These are phyloP conservation scores for Cystobasidiopsis lactophilus DNA, from an alignment of 768 basidiomycete species.

Conservation along the genomic window DNA sequence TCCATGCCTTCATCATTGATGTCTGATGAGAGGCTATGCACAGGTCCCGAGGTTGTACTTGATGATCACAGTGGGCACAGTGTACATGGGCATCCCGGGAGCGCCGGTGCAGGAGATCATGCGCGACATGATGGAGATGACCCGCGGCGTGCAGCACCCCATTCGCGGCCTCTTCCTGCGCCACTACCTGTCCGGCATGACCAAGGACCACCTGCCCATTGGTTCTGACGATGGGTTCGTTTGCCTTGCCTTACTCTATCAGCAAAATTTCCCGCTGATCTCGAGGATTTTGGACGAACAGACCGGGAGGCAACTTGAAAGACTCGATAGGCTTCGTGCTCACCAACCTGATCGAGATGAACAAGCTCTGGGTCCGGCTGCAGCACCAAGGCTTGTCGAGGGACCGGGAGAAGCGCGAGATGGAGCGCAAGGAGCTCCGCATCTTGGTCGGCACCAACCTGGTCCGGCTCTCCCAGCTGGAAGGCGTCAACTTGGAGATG, in stretches of 20 bases:
- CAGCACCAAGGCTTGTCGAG: conserved; percentile 95
- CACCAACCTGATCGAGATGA: conserved; percentile 99
- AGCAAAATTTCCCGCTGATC: not conserved
- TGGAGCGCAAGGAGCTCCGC: conserved; percentile 81
- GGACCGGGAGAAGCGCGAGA: conserved; percentile 88
- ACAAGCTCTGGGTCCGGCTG: conserved; percentile 96
- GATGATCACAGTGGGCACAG: conserved; percentile 98
- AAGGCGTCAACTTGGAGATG: conserved; percentile 86
- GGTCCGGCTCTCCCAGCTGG: conserved; percentile 79
- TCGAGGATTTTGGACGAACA: conserved; percentile 22
- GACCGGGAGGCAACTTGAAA: conserved; percentile 68
- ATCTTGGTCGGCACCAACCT: conserved; percentile 96
- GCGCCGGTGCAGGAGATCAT: conserved; percentile 97
- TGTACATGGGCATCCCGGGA: conserved; percentile 95
- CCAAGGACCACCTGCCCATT: conserved; percentile 82
- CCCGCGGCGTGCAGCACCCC: conserved; percentile 88
- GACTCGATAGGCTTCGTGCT: conserved; percentile 90
- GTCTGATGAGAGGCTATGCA: not conserved
- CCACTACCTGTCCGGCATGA: conserved; percentile 92
- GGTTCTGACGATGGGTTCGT: conserved; percentile 56
- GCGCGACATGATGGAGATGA: conserved; percentile 99
- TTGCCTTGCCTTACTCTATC: not conserved
- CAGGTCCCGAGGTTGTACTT: conserved; percentile 52
- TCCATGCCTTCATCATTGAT: not conserved
- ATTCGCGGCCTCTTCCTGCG: conserved; percentile 83